A percentile compares a stretch with the other conserved stretches of the same genome.
Evolutionary conservation across 208 protist genomes (phyloP).

Genomic region (Jaenimonas drosophilae): DNA sequence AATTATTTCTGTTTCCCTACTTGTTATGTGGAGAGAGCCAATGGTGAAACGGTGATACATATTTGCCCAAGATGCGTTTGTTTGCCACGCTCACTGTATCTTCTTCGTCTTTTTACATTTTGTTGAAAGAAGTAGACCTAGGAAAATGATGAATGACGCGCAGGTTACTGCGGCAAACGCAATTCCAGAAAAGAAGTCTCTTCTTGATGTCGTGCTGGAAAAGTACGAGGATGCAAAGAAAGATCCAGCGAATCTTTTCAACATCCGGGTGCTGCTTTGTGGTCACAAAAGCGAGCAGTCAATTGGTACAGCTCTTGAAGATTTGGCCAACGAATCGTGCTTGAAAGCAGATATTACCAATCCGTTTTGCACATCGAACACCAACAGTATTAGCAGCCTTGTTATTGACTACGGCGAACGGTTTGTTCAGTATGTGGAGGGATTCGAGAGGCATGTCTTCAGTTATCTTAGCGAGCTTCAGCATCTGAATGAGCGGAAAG

Average conservation of each 20-base stretch:
- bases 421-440: constrained; percentile 59
- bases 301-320: constrained; percentile 10
- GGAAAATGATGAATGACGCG: constrained; percentile 19
- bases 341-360: constrained; percentile 7
- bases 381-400: constrained; percentile 5
- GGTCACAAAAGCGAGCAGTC: constrained; percentile 16
- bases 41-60: too few species aligned
- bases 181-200: constrained; percentile 25
- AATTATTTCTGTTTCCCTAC: too few species aligned
- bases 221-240: constrained; percentile 20
- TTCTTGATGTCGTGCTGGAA: constrained; percentile 37
- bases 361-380: constrained; percentile 12
- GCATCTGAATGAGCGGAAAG: constrained; percentile 4
- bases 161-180: constrained; percentile 29
- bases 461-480: constrained; percentile 26
- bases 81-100: too few species aligned
- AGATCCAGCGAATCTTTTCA: constrained; percentile 33
- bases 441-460: constrained; percentile 45
- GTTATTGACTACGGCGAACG: constrained; percentile 57
- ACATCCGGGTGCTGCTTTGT: constrained; percentile 27
- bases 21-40: too few species aligned
- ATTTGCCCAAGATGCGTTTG: too few species aligned
- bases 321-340: constrained; percentile 8
- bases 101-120: too few species aligned
- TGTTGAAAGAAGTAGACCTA: background rate